phyloP scores from a whole-genome alignment of 768 basidiomycete species.

The Naematelia encephala region DNA sequence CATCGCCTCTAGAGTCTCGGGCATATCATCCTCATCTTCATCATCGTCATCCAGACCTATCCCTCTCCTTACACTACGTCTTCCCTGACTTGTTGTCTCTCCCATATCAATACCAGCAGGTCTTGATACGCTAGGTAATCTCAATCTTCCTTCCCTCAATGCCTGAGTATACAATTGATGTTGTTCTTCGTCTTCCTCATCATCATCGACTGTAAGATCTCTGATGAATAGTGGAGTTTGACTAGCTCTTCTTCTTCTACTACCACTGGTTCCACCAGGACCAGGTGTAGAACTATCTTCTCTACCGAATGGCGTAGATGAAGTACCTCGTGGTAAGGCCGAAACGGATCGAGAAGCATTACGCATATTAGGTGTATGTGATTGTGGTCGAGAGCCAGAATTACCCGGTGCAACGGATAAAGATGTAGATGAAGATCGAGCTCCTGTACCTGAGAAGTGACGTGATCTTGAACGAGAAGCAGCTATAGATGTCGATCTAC shows the following conservation, averaged over 20 bases:
- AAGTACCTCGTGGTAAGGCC: constrained; percentile 29
- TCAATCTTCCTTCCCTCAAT: constrained; percentile 30
- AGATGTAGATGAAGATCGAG: constrained; percentile 28
- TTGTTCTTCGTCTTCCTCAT: constrained; percentile 47
- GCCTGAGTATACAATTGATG: constrained; percentile 39
- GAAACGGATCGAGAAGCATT: constrained; percentile 39
- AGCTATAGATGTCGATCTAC: constrained; percentile 40
- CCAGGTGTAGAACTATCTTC: constrained; percentile 24
- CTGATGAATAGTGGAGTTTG: constrained; percentile 40
- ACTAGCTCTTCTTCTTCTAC: constrained; percentile 13
- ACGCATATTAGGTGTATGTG: constrained; percentile 23
- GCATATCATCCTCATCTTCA: constrained; percentile 39
- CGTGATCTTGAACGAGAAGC: constrained; percentile 39
- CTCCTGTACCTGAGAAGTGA: constrained; percentile 19
- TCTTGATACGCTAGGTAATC: constrained; percentile 30
- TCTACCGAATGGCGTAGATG: constrained; percentile 20
- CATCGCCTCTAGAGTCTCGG: constrained; percentile 42
- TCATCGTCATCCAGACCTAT: constrained; percentile 26
- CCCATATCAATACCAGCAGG: constrained; percentile 27
- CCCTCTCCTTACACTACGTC: constrained; percentile 8
- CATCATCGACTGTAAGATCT: constrained; percentile 44
- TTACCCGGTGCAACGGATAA: constrained; percentile 13
- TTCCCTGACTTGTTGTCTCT: constrained; percentile 7
- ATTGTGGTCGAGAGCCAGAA: background rate
- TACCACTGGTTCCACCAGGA: constrained; percentile 9